Percentiles rank a stretch among this genome's conserved stretches.
phyloP scores from a whole-genome alignment of 2,329 filamentous ascomycete species.

The Hypomyces perniciosus region DNA sequence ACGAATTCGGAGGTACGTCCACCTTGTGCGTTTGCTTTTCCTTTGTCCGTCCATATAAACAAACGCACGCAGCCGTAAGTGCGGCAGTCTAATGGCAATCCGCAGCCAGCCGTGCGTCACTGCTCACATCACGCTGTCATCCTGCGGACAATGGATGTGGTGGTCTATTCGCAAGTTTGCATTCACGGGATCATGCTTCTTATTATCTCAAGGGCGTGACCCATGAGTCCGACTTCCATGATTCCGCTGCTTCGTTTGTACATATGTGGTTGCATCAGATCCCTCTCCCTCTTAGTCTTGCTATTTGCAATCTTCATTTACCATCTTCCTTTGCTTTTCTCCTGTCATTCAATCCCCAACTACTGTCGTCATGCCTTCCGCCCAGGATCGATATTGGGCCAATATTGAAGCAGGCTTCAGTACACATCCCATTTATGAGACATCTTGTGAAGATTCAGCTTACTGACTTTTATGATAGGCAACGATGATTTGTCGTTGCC shows the following conservation, averaged over 20 bases:
- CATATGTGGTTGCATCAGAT: not conserved
- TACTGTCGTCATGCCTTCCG: conserved; percentile 15
- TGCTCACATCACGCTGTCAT: not conserved
- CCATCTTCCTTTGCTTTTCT: not conserved
- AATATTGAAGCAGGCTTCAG: conserved; percentile 18
- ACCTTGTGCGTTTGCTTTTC: conserved; percentile 20
- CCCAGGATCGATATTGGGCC: conserved; percentile 25
- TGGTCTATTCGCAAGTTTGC: not conserved
- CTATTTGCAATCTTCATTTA: not conserved
- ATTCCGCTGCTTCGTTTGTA: not conserved
- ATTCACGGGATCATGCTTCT: not conserved
- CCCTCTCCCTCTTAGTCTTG: not conserved
- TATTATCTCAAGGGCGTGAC: not conserved
- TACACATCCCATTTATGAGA: conserved; percentile 11
- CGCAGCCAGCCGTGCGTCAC: conserved; percentile 2
- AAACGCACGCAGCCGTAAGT: not conserved
- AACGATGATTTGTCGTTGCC: conserved; percentile 60
- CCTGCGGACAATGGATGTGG: not conserved
- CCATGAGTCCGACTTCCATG: not conserved
- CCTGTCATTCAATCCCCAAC: too few relatives aligned
- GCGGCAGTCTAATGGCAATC: not conserved
- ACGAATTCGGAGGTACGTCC: conserved; percentile 51
- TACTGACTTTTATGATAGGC: conserved; percentile 39
- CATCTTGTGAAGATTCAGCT: not conserved
- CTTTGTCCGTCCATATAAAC: not conserved